Evolutionary conservation across 108 stramenopile genomes (phyloP).

Genomic region (Discostella stelligeroides): DNA sequence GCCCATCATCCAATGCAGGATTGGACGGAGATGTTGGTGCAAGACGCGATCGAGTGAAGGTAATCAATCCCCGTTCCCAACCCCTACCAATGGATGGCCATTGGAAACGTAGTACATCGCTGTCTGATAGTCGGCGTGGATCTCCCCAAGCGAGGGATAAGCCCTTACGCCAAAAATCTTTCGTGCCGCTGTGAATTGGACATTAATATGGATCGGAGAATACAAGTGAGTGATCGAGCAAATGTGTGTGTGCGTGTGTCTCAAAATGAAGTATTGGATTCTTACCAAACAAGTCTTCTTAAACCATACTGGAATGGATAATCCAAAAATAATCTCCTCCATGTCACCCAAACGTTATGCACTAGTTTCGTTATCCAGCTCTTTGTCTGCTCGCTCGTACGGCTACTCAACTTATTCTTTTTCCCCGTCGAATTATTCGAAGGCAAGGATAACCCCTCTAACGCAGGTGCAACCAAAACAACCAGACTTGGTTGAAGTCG

Average conservation of each 20-base stretch:
- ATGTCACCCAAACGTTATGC: constrained; percentile 13
- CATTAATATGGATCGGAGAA: too few relatives aligned
- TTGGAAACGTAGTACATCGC: constrained; percentile 74
- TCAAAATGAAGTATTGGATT: not conserved
- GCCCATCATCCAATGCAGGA: constrained; percentile 43
- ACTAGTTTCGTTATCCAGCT: not conserved
- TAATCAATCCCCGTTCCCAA: constrained; percentile 78
- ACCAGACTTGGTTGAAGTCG: constrained; percentile 38
- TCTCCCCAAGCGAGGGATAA: constrained; percentile 71
- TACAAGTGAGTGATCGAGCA: too few relatives aligned
- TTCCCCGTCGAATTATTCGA: not conserved
- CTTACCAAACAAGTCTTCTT: constrained; percentile 63
- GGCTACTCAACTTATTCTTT: constrained; percentile 1
- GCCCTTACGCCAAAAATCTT: constrained; percentile 68
- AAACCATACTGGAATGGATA: constrained; percentile 51
- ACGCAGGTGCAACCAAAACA: constrained; percentile 77
- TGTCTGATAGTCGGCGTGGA: constrained; percentile 52
- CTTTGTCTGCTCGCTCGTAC: not conserved
- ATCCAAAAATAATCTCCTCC: constrained; percentile 47
- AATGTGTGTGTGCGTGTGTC: too few relatives aligned
- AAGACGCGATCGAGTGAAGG: constrained; percentile 55
- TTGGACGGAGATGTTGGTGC: not conserved
- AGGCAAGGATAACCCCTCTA: constrained; percentile 43
- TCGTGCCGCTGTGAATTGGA: constrained; percentile 16
- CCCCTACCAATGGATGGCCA: constrained; percentile 84